These are phyloP conservation scores for Sphaceloma murrayae DNA, from an alignment of 2,329 filamentous ascomycete genomes.

Conservation along the genomic window DNA sequence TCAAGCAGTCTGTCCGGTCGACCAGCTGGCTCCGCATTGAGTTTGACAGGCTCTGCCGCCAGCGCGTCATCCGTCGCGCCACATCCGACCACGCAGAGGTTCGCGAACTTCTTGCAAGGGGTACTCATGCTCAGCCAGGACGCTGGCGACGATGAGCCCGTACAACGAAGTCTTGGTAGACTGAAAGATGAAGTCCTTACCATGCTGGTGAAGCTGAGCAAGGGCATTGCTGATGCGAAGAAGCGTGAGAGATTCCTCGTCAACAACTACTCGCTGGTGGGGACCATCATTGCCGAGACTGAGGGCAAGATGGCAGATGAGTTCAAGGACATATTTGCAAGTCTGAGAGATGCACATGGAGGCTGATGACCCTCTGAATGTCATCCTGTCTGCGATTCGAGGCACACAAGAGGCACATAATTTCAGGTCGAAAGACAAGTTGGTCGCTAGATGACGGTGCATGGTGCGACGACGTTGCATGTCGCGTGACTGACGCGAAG, in stretches of 20 bases:
- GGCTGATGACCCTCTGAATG: conserved; percentile 1
- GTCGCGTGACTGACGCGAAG: conserved; percentile 13
- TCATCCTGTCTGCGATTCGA: background rate
- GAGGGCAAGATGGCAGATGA: conserved; percentile 64
- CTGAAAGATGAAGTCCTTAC: conserved; percentile 73
- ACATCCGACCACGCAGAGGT: conserved; percentile 87
- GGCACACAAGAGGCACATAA: no score
- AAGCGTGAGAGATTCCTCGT: conserved; percentile 82
- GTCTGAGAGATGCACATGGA: conserved; percentile 36
- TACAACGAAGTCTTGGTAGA: conserved; percentile 67
- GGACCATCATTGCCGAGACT: conserved; percentile 72
- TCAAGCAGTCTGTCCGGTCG: conserved; percentile 40
- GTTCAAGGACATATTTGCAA: conserved; percentile 65
- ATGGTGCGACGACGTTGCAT: no score
- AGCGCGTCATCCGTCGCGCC: conserved; percentile 67
- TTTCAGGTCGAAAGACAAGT: no score
- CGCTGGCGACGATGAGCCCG: conserved; percentile 87
- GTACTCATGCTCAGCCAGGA: conserved; percentile 78
- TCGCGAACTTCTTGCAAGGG: conserved; percentile 82
- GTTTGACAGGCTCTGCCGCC: conserved; percentile 46
- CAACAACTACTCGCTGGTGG: conserved; percentile 92
- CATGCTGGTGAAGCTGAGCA: conserved; percentile 69
- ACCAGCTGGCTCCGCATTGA: conserved; percentile 44
- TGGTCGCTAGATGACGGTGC: no score
- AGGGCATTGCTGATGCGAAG: conserved; percentile 63